Base-by-base conservation (phyloP, 176 grass and related monocot species). In the Rhynchospora breviuscula region DNA sequence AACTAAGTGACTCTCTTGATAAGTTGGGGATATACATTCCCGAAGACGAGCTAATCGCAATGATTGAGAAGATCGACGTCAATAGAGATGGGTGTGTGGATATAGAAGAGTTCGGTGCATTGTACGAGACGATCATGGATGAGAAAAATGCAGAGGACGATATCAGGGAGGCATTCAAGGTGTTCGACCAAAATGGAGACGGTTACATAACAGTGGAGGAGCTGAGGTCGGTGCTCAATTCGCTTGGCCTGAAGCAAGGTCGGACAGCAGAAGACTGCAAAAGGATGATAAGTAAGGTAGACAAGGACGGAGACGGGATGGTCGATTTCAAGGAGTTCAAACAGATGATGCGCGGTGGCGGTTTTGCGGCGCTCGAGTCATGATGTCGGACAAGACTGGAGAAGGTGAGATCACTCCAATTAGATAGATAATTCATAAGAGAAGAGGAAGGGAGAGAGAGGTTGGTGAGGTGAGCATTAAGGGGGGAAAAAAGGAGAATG, bases 171-270 rank as follows among this genome's bases (percentile, higher is more conserved):
- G 93, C 90, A 29, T 94, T 94, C 90, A 87, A 80, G 0, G 93
- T 94, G 88, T 94, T 94, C 74, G 93, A 94, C 82, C 90, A 90
- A 26, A 92, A 94, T 80, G 93, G 86, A 59, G 90, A 94, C 70
- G 90, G 93, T 57, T 94, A 88, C 85, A 94, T 94, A 83, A 94
- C 93, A 14, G 93, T 90, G 67, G 93, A 94, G 25, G 93, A 94
- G 81, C 83, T 94, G 17, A 75, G 88, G 78, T 84, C 64, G 0
- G 93, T 95, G 84, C 93, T 95, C 67, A 60, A 88, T 61, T 92
- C 90, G 84, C 86, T 95, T 22, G 93, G 93, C 10, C 10, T 95
- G 48, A 92, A 90, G 86, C 90, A 92, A 25, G 90, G 93, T 5
- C 88, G 82, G 53, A 90, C 90, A 0, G 84, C 70, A 18, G 90